phyloP scores from a whole-genome alignment of 345 rosid genomes.

The Salix dunnii region DNA sequence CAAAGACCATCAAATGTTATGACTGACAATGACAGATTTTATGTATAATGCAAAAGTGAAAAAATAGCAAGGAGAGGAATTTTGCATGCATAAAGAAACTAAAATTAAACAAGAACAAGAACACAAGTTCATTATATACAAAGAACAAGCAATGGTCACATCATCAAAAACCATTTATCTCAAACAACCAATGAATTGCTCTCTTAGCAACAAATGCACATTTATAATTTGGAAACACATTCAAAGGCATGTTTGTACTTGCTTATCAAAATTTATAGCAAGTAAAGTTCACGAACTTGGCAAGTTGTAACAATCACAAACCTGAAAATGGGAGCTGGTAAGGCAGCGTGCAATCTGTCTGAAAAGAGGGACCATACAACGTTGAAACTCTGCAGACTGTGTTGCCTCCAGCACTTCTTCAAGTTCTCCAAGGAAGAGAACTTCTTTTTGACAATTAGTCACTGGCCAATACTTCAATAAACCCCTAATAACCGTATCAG shows the following conservation, averaged over 20 bases:
- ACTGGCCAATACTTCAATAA: slow-evolving; percentile 87
- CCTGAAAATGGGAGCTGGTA: slow-evolving; percentile 91
- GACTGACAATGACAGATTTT: neutral
- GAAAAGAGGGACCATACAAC: slow-evolving; percentile 81
- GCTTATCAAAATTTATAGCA: neutral
- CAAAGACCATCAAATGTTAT: neutral
- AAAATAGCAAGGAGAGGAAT: neutral
- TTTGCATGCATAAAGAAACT: neutral
- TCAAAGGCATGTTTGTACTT: neutral
- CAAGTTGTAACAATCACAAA: slow-evolving; percentile 16
- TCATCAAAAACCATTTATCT: neutral
- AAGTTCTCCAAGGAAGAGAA: slow-evolving; percentile 86
- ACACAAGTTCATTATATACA: neutral
- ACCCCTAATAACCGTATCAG: slow-evolving; percentile 77
- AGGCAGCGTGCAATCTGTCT: slow-evolving; percentile 79
- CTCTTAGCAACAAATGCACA: neutral
- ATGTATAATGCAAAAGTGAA: neutral
- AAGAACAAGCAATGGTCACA: neutral
- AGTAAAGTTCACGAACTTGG: neutral
- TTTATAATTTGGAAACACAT: neutral
- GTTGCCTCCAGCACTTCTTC: slow-evolving; percentile 93
- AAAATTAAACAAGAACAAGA: neutral
- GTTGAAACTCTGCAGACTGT: slow-evolving; percentile 76
- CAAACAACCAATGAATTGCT: neutral
- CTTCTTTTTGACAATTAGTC: slow-evolving; percentile 81